phyloP scores from a whole-genome alignment of 2,329 filamentous ascomycete species.

The Colletotrichum sp. region DNA sequence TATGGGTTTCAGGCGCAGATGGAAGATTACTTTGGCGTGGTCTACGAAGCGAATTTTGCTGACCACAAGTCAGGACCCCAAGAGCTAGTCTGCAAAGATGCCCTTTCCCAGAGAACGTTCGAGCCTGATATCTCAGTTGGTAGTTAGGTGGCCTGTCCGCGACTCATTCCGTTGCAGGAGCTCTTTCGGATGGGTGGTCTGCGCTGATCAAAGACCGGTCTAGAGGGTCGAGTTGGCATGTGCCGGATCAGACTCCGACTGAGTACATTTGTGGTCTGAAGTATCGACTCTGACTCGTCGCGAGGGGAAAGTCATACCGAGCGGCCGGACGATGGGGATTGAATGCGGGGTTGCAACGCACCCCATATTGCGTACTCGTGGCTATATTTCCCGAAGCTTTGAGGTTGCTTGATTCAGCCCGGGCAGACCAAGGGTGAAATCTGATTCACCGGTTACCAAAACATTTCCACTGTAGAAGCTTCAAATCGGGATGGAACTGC shows the following conservation, averaged over 20 bases:
- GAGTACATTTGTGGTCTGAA: not conserved
- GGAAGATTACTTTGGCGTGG: not conserved
- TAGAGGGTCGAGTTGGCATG: not conserved
- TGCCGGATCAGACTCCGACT: not conserved
- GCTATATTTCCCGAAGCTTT: not conserved
- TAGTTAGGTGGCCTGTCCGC: not conserved
- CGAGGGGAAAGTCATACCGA: not conserved
- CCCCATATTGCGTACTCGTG: not conserved
- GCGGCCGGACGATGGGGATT: not conserved
- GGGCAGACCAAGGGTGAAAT: not conserved
- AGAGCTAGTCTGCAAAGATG: not conserved
- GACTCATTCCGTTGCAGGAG: not conserved
- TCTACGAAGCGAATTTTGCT: not conserved
- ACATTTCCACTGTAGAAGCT: not conserved
- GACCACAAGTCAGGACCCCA: not conserved
- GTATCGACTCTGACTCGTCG: not conserved
- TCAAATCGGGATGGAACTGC: not conserved
- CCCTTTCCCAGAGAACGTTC: not conserved
- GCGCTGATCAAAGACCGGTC: not conserved
- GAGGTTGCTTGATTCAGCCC: not conserved
- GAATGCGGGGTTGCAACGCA: not conserved
- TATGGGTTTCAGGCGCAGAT: not conserved
- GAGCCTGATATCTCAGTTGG: not conserved
- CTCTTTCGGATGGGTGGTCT: not conserved
- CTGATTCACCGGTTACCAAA: not conserved